phyloP scores from a whole-genome alignment of 768 basidiomycete species.

The Rhodotorula toruloides region DNA sequence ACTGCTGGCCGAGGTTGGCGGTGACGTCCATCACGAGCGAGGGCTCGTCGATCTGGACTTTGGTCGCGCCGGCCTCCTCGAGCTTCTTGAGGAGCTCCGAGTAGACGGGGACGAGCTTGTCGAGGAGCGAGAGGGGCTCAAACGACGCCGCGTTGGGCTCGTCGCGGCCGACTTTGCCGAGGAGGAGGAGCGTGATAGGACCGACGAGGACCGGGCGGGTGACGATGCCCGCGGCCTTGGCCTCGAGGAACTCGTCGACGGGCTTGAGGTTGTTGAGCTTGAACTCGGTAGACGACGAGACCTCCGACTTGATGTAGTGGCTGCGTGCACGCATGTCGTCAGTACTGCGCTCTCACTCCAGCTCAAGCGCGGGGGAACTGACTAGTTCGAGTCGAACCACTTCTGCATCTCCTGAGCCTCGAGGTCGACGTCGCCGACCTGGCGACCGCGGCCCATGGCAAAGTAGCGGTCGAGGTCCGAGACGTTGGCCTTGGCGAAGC shows the following conservation, averaged over 20 bases:
- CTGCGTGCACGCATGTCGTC: constrained; percentile 44
- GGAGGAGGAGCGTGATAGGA: constrained; percentile 87
- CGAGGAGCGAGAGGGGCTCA: constrained; percentile 82
- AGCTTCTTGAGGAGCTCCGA: constrained; percentile 80
- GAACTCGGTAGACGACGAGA: constrained; percentile 53
- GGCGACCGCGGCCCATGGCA: constrained; percentile 98
- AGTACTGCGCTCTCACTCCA: constrained; percentile 48
- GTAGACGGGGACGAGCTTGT: constrained; percentile 86
- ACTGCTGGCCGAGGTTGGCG: constrained; percentile 69
- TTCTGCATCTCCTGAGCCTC: constrained; percentile 86
- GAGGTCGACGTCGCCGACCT: constrained; percentile 88
- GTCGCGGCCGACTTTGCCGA: constrained; percentile 84
- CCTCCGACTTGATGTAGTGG: constrained; percentile 93
- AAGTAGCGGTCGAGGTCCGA: constrained; percentile 93
- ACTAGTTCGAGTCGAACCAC: constrained; percentile 60
- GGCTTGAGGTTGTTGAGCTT: constrained; percentile 90
- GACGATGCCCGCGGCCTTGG: constrained; percentile 74
- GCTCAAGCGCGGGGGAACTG: neutral
- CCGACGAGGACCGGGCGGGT: constrained; percentile 96
- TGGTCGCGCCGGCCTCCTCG: constrained; percentile 86
- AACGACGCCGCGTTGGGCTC: constrained; percentile 53
- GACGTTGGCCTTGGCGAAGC: constrained; percentile 78
- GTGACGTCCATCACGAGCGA: constrained; percentile 87
- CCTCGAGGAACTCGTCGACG: constrained; percentile 88
- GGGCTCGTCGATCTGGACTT: constrained; percentile 96